A percentile compares a stretch with the other conserved stretches of the same genome.
These are phyloP conservation scores for Ascochyta pisi DNA, from an alignment of 2,329 filamentous ascomycete genomes.

Conservation along the genomic window DNA sequence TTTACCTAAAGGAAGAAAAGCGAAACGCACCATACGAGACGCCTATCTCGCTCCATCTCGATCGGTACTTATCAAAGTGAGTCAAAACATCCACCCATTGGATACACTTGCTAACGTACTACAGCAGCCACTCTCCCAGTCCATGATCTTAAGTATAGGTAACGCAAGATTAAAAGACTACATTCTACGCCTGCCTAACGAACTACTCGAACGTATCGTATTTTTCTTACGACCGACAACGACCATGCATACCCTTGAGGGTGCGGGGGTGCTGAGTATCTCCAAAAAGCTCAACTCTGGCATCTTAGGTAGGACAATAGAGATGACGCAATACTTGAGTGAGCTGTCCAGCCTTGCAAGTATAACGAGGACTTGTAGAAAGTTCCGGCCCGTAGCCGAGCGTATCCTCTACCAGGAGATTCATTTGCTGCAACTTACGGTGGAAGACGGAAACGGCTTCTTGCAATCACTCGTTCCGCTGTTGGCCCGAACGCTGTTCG, in stretches of 20 bases:
- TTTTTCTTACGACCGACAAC: neutral
- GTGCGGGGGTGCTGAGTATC: neutral
- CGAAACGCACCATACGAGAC: too few species aligned
- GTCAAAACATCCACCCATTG: too few species aligned
- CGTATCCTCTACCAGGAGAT: neutral
- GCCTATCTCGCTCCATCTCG: too few species aligned
- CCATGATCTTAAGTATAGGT: too few species aligned
- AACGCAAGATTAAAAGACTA: neutral
- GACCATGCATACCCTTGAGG: neutral
- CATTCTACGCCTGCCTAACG: neutral
- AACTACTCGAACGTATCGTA: neutral
- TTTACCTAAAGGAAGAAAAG: too few species aligned
- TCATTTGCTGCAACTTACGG: neutral
- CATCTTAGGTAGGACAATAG: neutral
- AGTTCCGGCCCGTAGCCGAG: neutral
- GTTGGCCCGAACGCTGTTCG: neutral
- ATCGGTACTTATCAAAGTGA: too few species aligned
- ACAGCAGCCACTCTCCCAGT: too few species aligned
- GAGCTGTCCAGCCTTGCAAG: neutral
- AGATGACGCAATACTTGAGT: neutral
- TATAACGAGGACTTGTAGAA: neutral
- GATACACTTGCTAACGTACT: too few species aligned
- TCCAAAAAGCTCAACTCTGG: too few species aligned
- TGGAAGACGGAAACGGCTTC: neutral
- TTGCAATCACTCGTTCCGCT: neutral